These are phyloP conservation scores for Lentinus brumalis DNA, from an alignment of 768 basidiomycete species.

Conservation along the genomic window DNA sequence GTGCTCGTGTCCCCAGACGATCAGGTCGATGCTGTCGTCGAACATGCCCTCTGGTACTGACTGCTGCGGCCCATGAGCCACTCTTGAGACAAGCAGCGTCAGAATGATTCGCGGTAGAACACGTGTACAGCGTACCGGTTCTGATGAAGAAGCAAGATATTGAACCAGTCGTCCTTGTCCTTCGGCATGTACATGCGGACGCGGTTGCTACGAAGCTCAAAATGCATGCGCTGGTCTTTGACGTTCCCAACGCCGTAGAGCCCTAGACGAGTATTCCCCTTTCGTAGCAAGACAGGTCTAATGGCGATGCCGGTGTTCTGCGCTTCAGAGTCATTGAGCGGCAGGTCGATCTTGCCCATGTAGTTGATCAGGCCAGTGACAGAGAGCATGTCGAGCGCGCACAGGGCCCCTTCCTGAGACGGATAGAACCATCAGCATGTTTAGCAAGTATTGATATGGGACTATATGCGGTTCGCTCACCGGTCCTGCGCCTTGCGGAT, in stretches of 20 bases:
- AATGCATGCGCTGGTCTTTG: conserved; percentile 96
- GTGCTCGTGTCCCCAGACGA: conserved; percentile 99
- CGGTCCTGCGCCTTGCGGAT: conserved; percentile 93
- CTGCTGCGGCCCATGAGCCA: conserved; percentile 92
- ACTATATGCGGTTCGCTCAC: conserved; percentile 45
- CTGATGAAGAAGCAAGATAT: conserved; percentile 91
- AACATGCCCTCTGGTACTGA: conserved; percentile 97
- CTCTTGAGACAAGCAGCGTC: conserved; percentile 47
- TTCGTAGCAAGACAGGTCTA: conserved; percentile 86
- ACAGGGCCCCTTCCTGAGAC: conserved; percentile 86
- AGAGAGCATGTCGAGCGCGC: conserved; percentile 92
- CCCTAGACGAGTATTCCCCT: conserved; percentile 85
- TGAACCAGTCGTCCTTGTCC: conserved; percentile 93
- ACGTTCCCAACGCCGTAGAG: conserved; percentile 97
- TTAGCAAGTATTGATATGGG: not conserved
- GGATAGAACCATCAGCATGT: not conserved
- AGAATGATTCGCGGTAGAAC: not conserved
- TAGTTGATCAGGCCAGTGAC: conserved; percentile 95
- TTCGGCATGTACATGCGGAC: conserved; percentile 96
- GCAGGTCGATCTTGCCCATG: conserved; percentile 95
- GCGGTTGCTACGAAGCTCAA: conserved; percentile 89
- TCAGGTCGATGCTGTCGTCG: conserved; percentile 90
- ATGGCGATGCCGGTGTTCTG: conserved; percentile 78
- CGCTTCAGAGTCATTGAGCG: conserved; percentile 68
- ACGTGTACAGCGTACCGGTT: conserved; percentile 66